Percentiles rank a stretch among this genome's conserved stretches.
phyloP scores from a whole-genome alignment of 768 basidiomycete genomes.

The Xerocomus potaroensis region DNA sequence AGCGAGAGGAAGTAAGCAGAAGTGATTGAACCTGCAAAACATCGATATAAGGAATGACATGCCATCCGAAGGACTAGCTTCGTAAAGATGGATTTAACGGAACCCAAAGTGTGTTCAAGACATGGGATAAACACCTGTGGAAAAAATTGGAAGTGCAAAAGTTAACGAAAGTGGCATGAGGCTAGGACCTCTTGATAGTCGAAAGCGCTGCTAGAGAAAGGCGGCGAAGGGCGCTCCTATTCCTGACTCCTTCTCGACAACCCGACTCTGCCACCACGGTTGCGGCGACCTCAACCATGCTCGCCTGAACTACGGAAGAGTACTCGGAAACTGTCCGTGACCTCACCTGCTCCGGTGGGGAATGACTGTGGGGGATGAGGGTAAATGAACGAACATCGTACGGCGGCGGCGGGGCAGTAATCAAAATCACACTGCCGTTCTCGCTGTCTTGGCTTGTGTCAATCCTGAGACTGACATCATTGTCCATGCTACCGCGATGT shows the following conservation, averaged over 20 bases:
- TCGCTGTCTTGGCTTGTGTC: slow-evolving; percentile 27
- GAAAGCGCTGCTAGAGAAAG: slow-evolving; percentile 31
- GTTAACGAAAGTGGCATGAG: neutral
- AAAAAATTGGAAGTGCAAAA: slow-evolving; percentile 1
- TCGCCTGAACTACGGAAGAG: slow-evolving; percentile 18
- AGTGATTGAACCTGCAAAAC: slow-evolving; percentile 1
- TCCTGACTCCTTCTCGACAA: slow-evolving; percentile 14
- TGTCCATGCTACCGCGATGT: slow-evolving; percentile 19
- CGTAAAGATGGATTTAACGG: neutral
- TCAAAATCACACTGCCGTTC: slow-evolving; percentile 28
- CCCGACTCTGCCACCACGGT: slow-evolving; percentile 6
- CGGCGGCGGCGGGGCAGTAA: slow-evolving; percentile 28
- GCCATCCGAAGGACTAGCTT: neutral
- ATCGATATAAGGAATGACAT: slow-evolving; percentile 6
- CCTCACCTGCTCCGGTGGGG: slow-evolving; percentile 8
- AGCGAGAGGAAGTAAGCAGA: slow-evolving; percentile 8
- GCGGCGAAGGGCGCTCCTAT: slow-evolving; percentile 24
- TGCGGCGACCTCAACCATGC: slow-evolving; percentile 7
- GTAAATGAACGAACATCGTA: slow-evolving; percentile 13
- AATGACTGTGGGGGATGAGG: slow-evolving; percentile 3
- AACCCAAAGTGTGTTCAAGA: slow-evolving; percentile 4
- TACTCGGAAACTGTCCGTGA: slow-evolving; percentile 21
- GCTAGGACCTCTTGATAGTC: slow-evolving; percentile 24
- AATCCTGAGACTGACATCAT: slow-evolving; percentile 14
- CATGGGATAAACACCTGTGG: slow-evolving; percentile 1